phyloP scores from a whole-genome alignment of 495 filamentous ascomycete species.

The Evernia prunastri region DNA sequence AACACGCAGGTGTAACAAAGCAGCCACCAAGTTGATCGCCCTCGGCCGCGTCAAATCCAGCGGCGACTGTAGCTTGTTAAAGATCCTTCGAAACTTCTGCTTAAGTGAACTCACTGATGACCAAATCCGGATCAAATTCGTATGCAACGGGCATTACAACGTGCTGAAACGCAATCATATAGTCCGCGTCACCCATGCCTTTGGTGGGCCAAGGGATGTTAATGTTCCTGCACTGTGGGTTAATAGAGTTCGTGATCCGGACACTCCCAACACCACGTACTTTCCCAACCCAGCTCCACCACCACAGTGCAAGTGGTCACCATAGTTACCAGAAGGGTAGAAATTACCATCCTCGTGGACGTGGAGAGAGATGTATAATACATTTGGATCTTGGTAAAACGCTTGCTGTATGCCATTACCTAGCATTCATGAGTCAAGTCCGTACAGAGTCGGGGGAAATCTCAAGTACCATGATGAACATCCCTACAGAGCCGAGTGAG shows the following conservation, averaged over 20 bases:
- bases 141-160: slow-evolving; percentile 94
- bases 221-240: slow-evolving; percentile 56
- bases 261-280: slow-evolving; percentile 29
- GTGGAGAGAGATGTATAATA: slow-evolving; percentile 95
- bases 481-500: slow-evolving; percentile 38
- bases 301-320: slow-evolving; percentile 71
- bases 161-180: slow-evolving; percentile 90
- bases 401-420: slow-evolving; percentile 97
- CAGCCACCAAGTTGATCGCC: slow-evolving; percentile 91
- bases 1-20: slow-evolving; percentile 82
- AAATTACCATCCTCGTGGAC: slow-evolving; percentile 75
- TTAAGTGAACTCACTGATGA: slow-evolving; percentile 53
- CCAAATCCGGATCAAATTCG: slow-evolving; percentile 90
- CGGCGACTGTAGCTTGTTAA: slow-evolving; percentile 56
- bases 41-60: slow-evolving; percentile 91
- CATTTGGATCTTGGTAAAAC: slow-evolving; percentile 89
- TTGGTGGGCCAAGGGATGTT: slow-evolving; percentile 92
- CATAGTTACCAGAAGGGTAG: slow-evolving; percentile 74
- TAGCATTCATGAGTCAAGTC: slow-evolving; percentile 28
- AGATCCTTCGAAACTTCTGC: neutral
- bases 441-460: neutral
- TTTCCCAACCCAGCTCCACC: slow-evolving; percentile 63
- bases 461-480: slow-evolving; percentile 52
- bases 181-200: slow-evolving; percentile 95
- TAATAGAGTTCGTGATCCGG: neutral